Conservation (phyloP, 1,139 yeast genomes). For the Geotrichum bryndzae region DNA sequence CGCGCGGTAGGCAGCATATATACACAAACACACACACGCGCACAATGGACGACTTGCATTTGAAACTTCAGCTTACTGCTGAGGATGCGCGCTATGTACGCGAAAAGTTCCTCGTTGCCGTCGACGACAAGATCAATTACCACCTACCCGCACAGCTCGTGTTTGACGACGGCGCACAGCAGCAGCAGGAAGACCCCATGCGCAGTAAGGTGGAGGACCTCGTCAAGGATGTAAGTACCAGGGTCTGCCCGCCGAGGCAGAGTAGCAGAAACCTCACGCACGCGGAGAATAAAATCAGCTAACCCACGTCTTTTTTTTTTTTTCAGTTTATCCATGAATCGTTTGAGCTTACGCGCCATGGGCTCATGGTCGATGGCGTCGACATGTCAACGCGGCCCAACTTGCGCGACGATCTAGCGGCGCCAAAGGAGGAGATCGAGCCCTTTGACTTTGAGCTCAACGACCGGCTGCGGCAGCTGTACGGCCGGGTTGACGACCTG, state of each 20-base stretch:
- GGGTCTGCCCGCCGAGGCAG: background rate
- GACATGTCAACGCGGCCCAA: slow-evolving; percentile 21
- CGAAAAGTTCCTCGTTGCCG: slow-evolving; percentile 39
- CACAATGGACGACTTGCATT: slow-evolving; percentile 15
- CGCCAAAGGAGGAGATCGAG: slow-evolving; percentile 37
- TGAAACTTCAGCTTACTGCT: slow-evolving; percentile 14
- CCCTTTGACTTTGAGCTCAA: slow-evolving; percentile 56
- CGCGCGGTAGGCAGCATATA: too few species aligned
- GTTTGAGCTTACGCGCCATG: slow-evolving; percentile 48
- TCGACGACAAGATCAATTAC: slow-evolving; percentile 42
- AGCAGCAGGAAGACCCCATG: slow-evolving; percentile 41
- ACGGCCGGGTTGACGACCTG: slow-evolving; percentile 47
- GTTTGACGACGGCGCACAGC: slow-evolving; percentile 21
- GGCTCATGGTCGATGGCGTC: slow-evolving; percentile 45
- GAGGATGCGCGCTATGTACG: slow-evolving; percentile 50
- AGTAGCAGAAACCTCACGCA: background rate
- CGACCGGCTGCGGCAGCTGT: slow-evolving; percentile 43
- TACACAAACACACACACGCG: background rate
- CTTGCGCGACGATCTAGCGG: slow-evolving; percentile 9
- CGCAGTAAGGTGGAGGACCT: slow-evolving; percentile 42
- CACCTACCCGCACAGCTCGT: slow-evolving; percentile 39
- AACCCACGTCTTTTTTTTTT: background rate
- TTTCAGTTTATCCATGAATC: slow-evolving; percentile 40
- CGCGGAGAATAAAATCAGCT: background rate
- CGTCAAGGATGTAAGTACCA: slow-evolving; percentile 36